Conservation (phyloP, 805 yeast species). For the Metschnikowia koreensis region DNA sequence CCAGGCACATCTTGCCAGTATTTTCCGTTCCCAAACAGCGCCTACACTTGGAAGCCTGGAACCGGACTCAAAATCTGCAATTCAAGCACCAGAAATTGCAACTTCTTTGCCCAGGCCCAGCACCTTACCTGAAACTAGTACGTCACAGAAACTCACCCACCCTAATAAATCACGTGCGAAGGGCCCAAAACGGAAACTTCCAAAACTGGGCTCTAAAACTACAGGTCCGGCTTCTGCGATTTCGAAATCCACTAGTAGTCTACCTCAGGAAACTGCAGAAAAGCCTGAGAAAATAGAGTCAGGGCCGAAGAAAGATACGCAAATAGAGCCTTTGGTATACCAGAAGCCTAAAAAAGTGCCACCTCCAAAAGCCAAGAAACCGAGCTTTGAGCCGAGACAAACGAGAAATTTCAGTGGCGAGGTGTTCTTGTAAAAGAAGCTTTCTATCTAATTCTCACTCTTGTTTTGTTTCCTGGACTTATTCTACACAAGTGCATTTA, state of each 20-base stretch:
- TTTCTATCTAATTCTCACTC: too few species aligned
- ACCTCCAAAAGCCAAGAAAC: slow-evolving; percentile 18
- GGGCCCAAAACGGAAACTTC: slow-evolving; percentile 53
- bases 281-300: too few species aligned
- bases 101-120: slow-evolving; percentile 6
- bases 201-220: slow-evolving; percentile 22
- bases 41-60: slow-evolving; percentile 17
- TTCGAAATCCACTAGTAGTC: not conserved
- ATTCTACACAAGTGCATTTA: too few species aligned
- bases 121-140: slow-evolving; percentile 4
- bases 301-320: too few species aligned
- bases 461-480: too few species aligned
- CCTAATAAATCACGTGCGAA: slow-evolving; percentile 46
- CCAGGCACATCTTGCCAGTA: slow-evolving; percentile 22
- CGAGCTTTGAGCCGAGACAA: slow-evolving; percentile 9
- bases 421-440: slow-evolving; percentile 20
- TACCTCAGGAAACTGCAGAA: not conserved
- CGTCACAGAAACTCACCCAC: slow-evolving; percentile 35
- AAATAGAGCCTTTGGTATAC: slow-evolving; percentile 15
- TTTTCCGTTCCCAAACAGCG: slow-evolving; percentile 29
- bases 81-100: slow-evolving; percentile 1
- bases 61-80: slow-evolving; percentile 8
- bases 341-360: slow-evolving; percentile 21
- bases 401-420: slow-evolving; percentile 31
- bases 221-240: not conserved